Base-by-base conservation (phyloP, 2,329 filamentous ascomycete species). In the Pseudocercospora pini-densiflorae region DNA sequence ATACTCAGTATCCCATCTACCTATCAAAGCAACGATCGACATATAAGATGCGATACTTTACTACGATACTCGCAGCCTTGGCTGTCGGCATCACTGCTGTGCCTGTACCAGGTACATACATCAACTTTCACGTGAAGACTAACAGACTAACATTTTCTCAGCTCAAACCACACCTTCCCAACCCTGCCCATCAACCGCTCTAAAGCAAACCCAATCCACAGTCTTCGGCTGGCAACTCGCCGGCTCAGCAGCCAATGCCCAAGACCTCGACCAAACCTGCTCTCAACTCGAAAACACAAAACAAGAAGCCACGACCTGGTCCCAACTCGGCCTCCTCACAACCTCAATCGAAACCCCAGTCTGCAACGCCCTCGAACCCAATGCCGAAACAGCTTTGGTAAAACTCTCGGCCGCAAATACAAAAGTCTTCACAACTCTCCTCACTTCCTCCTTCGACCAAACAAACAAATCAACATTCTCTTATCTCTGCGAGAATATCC, bases 171-270 rank as follows among this genome's bases (percentile, higher is more conserved):
- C 51, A n/a, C 51, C 51, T 29, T 27, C 51, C 24, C 51, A 55
- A 19, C 51, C 61, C 24, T 65, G 66, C 45, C 49, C 66, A 45
- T 65, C 59, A 45, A 59, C 63, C 45, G n/a, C 49, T 6, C 54
- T 65, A 45, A 66, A 66, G 54, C 63, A 61, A 33, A 74, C 74
- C 59, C 67, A 73, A 23, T 76, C 75, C 23, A 67, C 59, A 10
- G 49, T 73, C 55, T 71, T 76, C 60, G 74, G 74, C 33, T 76
- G 73, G 68, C 74, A 75, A 55, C 59, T 77, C 40, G 70, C 73
- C 12, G 75, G 74, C 40, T 65, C 71, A 10, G 68, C 71, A 14
- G 51, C 68, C 58, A 57, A 61, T 54, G 24, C 64, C 58, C 47
- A 73, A 49, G 65, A 72, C 45, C 67, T 74, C 40, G 69, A 70